These are phyloP conservation scores for Candida qinlingensis DNA, from an alignment of 805 yeast genomes.

Conservation along the genomic window DNA sequence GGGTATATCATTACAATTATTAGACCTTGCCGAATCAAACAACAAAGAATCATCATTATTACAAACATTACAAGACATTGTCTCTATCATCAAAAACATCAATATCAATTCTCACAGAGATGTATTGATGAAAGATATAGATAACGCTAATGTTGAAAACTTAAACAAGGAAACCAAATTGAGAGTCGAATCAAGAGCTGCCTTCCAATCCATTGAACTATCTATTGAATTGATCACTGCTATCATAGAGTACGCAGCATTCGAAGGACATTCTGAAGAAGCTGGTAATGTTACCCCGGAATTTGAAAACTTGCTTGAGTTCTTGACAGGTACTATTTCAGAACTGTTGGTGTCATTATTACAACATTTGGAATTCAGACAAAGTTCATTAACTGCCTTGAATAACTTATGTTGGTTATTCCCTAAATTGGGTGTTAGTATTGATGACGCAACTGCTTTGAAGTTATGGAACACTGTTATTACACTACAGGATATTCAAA, in stretches of 20 bases:
- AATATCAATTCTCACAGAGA: slow-evolving; percentile 29
- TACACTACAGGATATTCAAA: slow-evolving; percentile 19
- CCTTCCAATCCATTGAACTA: slow-evolving; percentile 61
- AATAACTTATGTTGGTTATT: slow-evolving; percentile 67
- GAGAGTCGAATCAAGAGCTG: slow-evolving; percentile 41
- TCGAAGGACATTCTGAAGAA: slow-evolving; percentile 9
- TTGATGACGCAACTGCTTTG: slow-evolving; percentile 8
- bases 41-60: slow-evolving; percentile 18
- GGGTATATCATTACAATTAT: slow-evolving; percentile 34
- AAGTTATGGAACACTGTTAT: slow-evolving; percentile 12
- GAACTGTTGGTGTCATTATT: slow-evolving; percentile 36
- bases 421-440: slow-evolving; percentile 11
- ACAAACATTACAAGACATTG: slow-evolving; percentile 21
- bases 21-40: slow-evolving; percentile 24
- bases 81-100: slow-evolving; percentile 26
- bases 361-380: slow-evolving; percentile 39
- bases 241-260: slow-evolving; percentile 52
- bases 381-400: slow-evolving; percentile 57
- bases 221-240: slow-evolving; percentile 75
- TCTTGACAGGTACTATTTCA: slow-evolving; percentile 24
- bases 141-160: slow-evolving; percentile 28
- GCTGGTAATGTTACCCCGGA: slow-evolving; percentile 1
- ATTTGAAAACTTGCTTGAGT: slow-evolving; percentile 14
- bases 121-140: slow-evolving; percentile 23
- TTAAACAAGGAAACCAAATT: slow-evolving; percentile 34